Percentiles rank a stretch among this genome's conserved stretches.
These are phyloP conservation scores for Fusarium drepaniforme DNA, from an alignment of 2,329 filamentous ascomycete genomes.

Conservation along the genomic window DNA sequence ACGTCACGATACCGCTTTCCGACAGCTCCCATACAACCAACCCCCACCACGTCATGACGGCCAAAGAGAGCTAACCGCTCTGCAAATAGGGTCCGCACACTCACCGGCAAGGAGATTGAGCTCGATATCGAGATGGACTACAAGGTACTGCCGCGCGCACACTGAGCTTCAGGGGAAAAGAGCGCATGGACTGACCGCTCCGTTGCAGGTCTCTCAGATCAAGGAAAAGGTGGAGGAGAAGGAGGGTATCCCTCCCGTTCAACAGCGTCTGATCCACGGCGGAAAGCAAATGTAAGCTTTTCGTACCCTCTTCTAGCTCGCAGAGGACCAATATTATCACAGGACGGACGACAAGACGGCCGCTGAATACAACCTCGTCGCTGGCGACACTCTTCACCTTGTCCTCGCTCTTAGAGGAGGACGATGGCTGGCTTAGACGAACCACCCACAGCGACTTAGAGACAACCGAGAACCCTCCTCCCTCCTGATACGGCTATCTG, in stretches of 20 bases:
- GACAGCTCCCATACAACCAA: neutral
- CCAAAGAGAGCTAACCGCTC: slow-evolving; percentile 35
- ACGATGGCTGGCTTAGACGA: slow-evolving; percentile 38
- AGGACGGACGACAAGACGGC: slow-evolving; percentile 98
- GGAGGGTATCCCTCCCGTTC: slow-evolving; percentile 96
- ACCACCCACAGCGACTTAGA: slow-evolving; percentile 4
- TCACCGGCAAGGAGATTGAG: slow-evolving; percentile 99
- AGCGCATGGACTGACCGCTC: slow-evolving; percentile 20
- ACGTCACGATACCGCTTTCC: slow-evolving; percentile 29
- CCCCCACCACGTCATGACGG: slow-evolving; percentile 13
- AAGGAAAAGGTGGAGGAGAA: slow-evolving; percentile 99
- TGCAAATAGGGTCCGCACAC: slow-evolving; percentile 84
- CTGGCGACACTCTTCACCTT: slow-evolving; percentile 93
- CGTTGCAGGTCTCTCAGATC: slow-evolving; percentile 84
- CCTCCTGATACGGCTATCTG: neutral
- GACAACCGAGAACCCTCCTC: slow-evolving; percentile 3
- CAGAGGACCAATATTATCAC: neutral
- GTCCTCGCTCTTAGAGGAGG: slow-evolving; percentile 95
- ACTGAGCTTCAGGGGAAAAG: neutral
- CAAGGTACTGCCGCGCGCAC: slow-evolving; percentile 71
- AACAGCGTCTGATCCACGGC: slow-evolving; percentile 95
- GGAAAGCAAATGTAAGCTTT: slow-evolving; percentile 96
- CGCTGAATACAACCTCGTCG: slow-evolving; percentile 88
- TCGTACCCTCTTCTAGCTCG: too few relatives aligned
- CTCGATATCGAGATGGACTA: slow-evolving; percentile 95